Percentiles rank a stretch among this genome's conserved stretches.
Evolutionary conservation across 176 grass and related monocot species (phyloP).

Genomic region (Ensete glaucum): DNA sequence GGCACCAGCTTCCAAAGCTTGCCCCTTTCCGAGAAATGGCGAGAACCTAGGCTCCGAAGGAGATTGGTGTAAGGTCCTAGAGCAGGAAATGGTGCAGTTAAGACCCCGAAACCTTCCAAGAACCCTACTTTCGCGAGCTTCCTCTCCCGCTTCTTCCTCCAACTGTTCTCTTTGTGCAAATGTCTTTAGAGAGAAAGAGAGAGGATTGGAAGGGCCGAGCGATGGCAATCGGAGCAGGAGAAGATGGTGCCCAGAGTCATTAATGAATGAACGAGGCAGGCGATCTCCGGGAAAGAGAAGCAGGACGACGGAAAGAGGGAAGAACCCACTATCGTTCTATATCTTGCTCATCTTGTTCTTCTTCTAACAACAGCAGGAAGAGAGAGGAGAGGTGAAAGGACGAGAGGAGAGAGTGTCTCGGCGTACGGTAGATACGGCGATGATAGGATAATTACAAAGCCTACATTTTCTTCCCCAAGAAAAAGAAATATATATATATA

Average conservation of each 20-base stretch:
- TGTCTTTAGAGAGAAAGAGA: background rate
- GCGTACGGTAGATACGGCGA: constrained; percentile 10
- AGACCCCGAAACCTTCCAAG: background rate
- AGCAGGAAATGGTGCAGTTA: background rate
- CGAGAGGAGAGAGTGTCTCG: background rate
- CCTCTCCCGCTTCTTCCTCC: background rate
- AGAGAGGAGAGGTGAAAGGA: background rate
- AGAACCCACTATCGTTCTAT: background rate
- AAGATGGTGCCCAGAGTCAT: no score
- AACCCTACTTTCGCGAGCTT: background rate
- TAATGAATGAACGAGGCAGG: no score
- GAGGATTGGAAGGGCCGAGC: background rate
- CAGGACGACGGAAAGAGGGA: no score
- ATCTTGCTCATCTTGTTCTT: background rate
- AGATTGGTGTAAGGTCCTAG: no score
- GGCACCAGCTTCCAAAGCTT: constrained; percentile 7
- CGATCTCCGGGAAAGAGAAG: no score
- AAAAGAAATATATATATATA: background rate
- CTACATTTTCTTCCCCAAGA: background rate
- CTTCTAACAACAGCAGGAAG: background rate
- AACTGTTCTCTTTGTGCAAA: background rate
- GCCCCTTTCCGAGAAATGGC: constrained; percentile 1
- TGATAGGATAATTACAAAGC: constrained; percentile 9
- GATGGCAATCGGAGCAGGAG: no score
- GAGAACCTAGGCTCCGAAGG: background rate